Evolutionary conservation across 169 alveolate species (phyloP).

Genomic region (Blepharisma undulans): DNA sequence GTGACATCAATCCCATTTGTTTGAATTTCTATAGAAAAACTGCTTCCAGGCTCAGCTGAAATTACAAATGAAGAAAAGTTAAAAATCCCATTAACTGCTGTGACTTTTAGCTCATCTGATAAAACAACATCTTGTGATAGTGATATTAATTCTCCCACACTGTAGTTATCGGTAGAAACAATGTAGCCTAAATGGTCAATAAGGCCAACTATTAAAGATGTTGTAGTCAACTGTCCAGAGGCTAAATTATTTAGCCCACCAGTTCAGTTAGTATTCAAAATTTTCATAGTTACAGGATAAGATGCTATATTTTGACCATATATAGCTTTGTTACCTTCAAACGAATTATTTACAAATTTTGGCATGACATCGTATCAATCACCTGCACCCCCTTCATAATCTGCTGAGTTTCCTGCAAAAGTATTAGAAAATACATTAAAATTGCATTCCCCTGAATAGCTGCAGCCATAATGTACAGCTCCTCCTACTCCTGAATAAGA

Average conservation of each 20-base stretch:
- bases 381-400: no score
- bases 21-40: not conserved
- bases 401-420: no score
- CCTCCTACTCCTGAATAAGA: no score
- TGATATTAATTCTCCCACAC: not conserved
- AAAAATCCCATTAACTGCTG: not conserved
- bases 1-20: not conserved
- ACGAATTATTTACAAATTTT: no score
- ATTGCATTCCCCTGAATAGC: no score
- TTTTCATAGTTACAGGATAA: not conserved
- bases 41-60: not conserved
- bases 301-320: constrained; percentile 27
- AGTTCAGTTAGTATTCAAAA: not conserved
- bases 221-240: not conserved
- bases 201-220: not conserved
- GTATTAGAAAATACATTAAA: no score
- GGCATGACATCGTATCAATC: no score
- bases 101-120: not conserved
- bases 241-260: not conserved
- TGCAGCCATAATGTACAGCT: no score
- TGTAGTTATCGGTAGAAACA: not conserved
- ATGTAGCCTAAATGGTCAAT: not conserved
- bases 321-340: not conserved
- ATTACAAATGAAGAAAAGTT: not conserved
- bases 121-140: not conserved